phyloP scores from a whole-genome alignment of 176 grass and related monocot genomes.

The Triticum turgidum region DNA sequence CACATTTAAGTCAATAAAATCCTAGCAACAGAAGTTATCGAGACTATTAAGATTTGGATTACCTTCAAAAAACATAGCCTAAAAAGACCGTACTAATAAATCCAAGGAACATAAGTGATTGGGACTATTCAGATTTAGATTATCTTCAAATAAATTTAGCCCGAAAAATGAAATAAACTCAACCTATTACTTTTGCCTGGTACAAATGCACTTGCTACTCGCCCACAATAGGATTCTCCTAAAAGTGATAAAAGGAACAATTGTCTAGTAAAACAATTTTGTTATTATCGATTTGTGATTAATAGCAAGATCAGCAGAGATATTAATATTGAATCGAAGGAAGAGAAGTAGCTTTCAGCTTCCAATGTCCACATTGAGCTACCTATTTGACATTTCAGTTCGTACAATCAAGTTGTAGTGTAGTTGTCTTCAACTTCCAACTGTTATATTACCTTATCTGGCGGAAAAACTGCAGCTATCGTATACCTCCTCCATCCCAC shows the following conservation, averaged over 20 bases:
- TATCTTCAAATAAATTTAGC: not conserved
- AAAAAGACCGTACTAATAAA: too few relatives aligned
- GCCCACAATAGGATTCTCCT: not conserved
- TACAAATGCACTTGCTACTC: not conserved
- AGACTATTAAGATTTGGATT: too few relatives aligned
- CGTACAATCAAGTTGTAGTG: not conserved
- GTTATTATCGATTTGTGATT: not conserved
- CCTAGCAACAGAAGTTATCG: too few relatives aligned
- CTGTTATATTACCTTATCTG: not conserved
- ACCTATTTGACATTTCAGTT: not conserved
- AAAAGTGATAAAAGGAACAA: not conserved
- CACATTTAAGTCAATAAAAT: too few relatives aligned
- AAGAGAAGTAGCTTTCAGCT: not conserved
- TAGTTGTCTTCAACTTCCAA: not conserved
- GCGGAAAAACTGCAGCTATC: not conserved
- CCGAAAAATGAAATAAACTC: not conserved
- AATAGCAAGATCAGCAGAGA: not conserved
- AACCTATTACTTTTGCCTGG: not conserved
- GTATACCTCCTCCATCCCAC: not conserved
- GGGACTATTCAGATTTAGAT: not conserved
- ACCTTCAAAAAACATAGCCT: too few relatives aligned
- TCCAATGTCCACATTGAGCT: not conserved
- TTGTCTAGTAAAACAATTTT: too few relatives aligned
- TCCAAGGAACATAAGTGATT: too few relatives aligned
- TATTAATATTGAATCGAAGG: not conserved